Conservation (phyloP, 306 rosid species). For the Prunus mongolica region DNA sequence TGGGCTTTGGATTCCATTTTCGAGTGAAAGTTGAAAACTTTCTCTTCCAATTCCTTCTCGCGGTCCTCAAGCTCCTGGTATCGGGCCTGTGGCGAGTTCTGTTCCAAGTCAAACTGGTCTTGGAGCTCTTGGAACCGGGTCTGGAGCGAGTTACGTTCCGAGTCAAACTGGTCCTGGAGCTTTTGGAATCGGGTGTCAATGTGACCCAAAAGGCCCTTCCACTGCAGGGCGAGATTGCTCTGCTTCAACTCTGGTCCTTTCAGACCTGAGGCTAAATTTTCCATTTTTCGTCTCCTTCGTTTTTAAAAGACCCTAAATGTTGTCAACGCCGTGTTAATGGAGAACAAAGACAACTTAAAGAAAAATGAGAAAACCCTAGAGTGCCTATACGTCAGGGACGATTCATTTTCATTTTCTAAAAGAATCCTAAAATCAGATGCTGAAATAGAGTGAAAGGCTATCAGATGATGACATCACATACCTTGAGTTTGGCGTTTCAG, state of each 20-base stretch:
- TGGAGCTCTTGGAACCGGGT: not conserved
- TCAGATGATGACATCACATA: no score
- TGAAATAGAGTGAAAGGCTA: not conserved
- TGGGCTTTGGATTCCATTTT: not conserved
- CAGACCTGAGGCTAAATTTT: not conserved
- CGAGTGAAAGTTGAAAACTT: not conserved
- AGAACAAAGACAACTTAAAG: not conserved
- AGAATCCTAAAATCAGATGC: not conserved
- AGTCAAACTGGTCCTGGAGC: not conserved
- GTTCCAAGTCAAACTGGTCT: not conserved
- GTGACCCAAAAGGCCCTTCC: no score
- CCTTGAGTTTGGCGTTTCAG: no score
- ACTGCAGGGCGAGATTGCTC: not conserved
- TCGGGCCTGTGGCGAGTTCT: not conserved
- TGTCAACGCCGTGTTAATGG: not conserved
- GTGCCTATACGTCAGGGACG: not conserved
- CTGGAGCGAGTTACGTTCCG: not conserved
- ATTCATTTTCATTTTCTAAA: not conserved
- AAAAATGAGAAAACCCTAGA: not conserved
- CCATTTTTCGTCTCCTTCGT: not conserved
- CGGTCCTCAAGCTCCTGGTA: not conserved
- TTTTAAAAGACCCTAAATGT: not conserved
- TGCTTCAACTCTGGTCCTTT: not conserved
- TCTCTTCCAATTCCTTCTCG: not conserved
- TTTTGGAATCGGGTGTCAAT: no score